These are phyloP conservation scores for Yarrowia keelungensis DNA, from an alignment of 805 yeast species.

Conservation along the genomic window DNA sequence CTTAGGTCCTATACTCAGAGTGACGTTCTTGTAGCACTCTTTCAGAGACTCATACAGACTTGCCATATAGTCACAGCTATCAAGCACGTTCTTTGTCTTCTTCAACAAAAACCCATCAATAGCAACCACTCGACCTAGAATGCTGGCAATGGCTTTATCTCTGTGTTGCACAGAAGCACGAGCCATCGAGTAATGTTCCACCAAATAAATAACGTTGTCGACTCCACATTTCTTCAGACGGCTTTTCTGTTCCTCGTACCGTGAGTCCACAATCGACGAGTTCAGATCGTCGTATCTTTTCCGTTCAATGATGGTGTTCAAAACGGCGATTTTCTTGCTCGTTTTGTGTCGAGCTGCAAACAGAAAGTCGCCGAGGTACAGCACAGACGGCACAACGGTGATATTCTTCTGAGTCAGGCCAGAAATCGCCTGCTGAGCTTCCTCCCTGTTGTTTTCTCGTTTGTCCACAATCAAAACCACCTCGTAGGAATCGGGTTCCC, in stretches of 20 bases:
- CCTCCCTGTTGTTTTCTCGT: constrained; percentile 20
- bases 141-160: constrained; percentile 14
- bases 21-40: constrained; percentile 51
- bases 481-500: constrained; percentile 12
- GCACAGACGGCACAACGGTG: background rate
- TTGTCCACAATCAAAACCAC: constrained; percentile 13
- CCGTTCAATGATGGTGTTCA: constrained; percentile 87
- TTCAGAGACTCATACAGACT: constrained; percentile 57
- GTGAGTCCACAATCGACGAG: constrained; percentile 81
- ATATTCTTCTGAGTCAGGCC: background rate
- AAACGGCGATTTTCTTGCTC: constrained; percentile 67
- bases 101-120: constrained; percentile 71
- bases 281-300: constrained; percentile 89
- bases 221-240: constrained; percentile 75
- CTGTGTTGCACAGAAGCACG: constrained; percentile 59
- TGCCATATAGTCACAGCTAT: constrained; percentile 68
- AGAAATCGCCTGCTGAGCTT: constrained; percentile 5
- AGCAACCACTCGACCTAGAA: constrained; percentile 13
- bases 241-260: constrained; percentile 85
- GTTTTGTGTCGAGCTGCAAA: constrained; percentile 81
- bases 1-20: constrained; percentile 47
- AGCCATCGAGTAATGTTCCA: constrained; percentile 84
- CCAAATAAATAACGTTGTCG: constrained; percentile 70
- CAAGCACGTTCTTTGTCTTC: constrained; percentile 73
- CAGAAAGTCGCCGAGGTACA: constrained; percentile 84